These are phyloP conservation scores for Noccaea caerulescens DNA, from an alignment of 345 rosid species.

Conservation along the genomic window DNA sequence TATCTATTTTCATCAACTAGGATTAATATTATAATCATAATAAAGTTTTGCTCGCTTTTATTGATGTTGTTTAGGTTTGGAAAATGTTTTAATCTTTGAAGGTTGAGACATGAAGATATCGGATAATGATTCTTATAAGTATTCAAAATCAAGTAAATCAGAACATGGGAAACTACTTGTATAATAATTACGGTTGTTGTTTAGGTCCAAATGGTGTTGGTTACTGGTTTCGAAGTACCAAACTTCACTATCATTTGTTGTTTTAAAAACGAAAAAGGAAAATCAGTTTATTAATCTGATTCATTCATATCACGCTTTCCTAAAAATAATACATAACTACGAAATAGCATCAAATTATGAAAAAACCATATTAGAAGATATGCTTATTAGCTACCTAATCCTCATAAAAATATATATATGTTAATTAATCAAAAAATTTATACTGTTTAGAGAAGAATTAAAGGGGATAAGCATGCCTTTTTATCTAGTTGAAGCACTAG, in stretches of 20 bases:
- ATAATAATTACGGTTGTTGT: neutral
- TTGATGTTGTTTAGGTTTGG: neutral
- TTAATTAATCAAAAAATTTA: slow-evolving; percentile 5
- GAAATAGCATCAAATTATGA: neutral
- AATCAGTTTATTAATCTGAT: neutral
- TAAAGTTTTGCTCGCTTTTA: too few relatives aligned
- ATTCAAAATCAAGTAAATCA: neutral
- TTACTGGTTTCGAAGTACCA: slow-evolving; percentile 1
- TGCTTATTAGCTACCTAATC: neutral
- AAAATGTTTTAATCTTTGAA: neutral
- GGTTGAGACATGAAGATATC: neutral
- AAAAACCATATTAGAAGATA: neutral
- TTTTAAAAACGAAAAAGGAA: neutral
- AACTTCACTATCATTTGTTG: neutral
- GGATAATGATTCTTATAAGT: neutral
- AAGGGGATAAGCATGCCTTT: slow-evolving; percentile 19
- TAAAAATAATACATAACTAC: neutral
- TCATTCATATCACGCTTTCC: slow-evolving; percentile 1
- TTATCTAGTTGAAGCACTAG: slow-evolving; percentile 2
- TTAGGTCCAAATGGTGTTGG: neutral
- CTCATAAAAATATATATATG: neutral
- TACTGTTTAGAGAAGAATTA: neutral
- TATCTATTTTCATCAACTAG: neutral
- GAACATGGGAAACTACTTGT: neutral
- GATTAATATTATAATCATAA: neutral